phyloP scores from a whole-genome alignment of 2,329 filamentous ascomycete species.

The Aureobasidium sp. region DNA sequence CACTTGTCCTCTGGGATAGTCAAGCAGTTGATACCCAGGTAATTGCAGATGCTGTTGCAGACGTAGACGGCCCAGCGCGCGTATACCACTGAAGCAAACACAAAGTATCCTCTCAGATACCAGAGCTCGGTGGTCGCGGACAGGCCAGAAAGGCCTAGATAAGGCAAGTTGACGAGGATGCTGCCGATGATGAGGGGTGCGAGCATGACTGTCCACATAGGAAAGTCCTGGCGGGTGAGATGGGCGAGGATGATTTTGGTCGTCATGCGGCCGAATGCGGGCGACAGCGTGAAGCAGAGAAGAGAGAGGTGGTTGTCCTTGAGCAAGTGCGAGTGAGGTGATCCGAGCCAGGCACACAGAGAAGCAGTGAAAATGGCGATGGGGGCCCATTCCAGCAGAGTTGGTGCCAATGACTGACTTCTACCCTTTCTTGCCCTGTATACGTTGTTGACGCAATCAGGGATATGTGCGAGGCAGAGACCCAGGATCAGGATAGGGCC shows the following conservation, averaged over 20 bases:
- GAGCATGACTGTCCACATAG: slow-evolving; percentile 91
- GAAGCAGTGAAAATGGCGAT: slow-evolving; percentile 73
- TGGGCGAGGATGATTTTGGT: slow-evolving; percentile 99
- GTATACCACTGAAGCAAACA: slow-evolving; percentile 79
- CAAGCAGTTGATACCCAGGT: slow-evolving; percentile 87
- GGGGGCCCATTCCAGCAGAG: slow-evolving; percentile 91
- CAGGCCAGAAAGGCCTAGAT: slow-evolving; percentile 62
- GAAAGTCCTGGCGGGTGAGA: slow-evolving; percentile 86
- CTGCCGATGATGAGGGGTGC: slow-evolving; percentile 81
- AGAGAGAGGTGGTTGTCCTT: slow-evolving; percentile 80
- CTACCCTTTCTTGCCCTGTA: slow-evolving; percentile 64
- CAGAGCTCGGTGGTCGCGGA: slow-evolving; percentile 57
- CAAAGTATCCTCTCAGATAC: slow-evolving; percentile 79
- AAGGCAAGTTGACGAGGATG: slow-evolving; percentile 72
- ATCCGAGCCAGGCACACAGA: slow-evolving; percentile 79
- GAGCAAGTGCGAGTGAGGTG: slow-evolving; percentile 76
- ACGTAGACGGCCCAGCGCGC: slow-evolving; percentile 89
- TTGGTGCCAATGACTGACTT: slow-evolving; percentile 66
- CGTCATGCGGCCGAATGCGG: slow-evolving; percentile 95
- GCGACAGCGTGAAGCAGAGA: slow-evolving; percentile 89
- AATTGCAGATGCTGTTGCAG: slow-evolving; percentile 84
- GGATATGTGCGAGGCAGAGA: slow-evolving; percentile 60
- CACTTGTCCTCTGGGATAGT: slow-evolving; percentile 56
- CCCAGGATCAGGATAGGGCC: slow-evolving; percentile 49
- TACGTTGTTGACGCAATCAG: slow-evolving; percentile 85